These are phyloP conservation scores for Boletus insuetus DNA, from an alignment of 768 basidiomycete genomes.

Conservation along the genomic window DNA sequence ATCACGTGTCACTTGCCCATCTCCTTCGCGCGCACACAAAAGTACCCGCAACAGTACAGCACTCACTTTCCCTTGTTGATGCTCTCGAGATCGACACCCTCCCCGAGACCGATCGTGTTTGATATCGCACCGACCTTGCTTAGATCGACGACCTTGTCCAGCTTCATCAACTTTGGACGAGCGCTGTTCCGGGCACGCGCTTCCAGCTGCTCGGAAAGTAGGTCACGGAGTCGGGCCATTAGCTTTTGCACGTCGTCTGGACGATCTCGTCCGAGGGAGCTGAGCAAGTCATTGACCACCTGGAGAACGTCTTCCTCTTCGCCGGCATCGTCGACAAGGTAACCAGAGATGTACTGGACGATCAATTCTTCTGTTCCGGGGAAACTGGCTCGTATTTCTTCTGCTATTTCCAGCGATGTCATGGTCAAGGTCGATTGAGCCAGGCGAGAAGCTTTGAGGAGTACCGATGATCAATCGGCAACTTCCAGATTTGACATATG, in stretches of 20 bases:
- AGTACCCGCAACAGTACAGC: slow-evolving; percentile 12
- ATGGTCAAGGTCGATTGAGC: slow-evolving; percentile 33
- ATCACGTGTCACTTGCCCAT: not conserved
- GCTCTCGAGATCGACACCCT: slow-evolving; percentile 86
- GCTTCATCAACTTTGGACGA: slow-evolving; percentile 67
- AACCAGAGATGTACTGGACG: slow-evolving; percentile 84
- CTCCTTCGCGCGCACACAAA: not conserved
- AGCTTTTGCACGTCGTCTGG: slow-evolving; percentile 60
- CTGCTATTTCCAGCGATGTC: slow-evolving; percentile 75
- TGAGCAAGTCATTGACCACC: slow-evolving; percentile 68
- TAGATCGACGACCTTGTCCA: slow-evolving; percentile 88
- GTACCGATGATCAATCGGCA: too few relatives aligned
- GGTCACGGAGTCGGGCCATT: slow-evolving; percentile 59
- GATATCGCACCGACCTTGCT: slow-evolving; percentile 76
- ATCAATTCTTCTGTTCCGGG: slow-evolving; percentile 83
- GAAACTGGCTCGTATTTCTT: slow-evolving; percentile 67
- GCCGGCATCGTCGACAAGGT: slow-evolving; percentile 83
- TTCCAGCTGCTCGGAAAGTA: slow-evolving; percentile 64
- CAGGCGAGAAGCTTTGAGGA: not conserved
- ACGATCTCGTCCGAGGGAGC: slow-evolving; percentile 67
- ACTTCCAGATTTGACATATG: not conserved
- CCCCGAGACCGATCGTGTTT: slow-evolving; percentile 72
- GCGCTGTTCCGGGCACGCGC: slow-evolving; percentile 54
- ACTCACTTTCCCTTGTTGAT: slow-evolving; percentile 91
- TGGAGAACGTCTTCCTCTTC: slow-evolving; percentile 87